These are phyloP conservation scores for Venturia carpophila DNA, from an alignment of 2,329 filamentous ascomycete genomes.

Conservation along the genomic window DNA sequence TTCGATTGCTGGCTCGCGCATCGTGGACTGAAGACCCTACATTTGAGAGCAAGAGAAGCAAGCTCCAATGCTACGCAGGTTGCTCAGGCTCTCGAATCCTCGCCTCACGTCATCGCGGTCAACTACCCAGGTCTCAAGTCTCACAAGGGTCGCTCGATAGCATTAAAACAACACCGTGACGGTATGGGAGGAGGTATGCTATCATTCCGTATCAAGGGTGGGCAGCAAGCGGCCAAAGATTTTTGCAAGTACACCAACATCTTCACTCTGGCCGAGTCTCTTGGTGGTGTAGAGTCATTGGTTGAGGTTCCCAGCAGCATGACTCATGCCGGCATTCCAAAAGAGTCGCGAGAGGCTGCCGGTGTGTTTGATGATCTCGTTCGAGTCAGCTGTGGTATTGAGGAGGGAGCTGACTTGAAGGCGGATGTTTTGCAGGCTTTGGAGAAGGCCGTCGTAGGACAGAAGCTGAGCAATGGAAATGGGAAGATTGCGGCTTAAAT, in stretches of 20 bases:
- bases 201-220: constrained; percentile 86
- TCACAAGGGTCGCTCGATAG: constrained; percentile 78
- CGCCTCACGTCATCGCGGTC: constrained; percentile 75
- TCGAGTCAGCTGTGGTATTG: constrained; percentile 85
- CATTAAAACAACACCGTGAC: constrained; percentile 83
- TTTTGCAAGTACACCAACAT: constrained; percentile 88
- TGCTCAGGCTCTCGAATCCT: constrained; percentile 67
- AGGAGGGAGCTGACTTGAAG: constrained; percentile 79
- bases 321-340: constrained; percentile 94
- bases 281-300: constrained; percentile 87
- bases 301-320: constrained; percentile 90
- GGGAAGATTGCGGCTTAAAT: background rate
- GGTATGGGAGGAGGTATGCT: constrained; percentile 97
- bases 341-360: constrained; percentile 80
- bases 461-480: constrained; percentile 16
- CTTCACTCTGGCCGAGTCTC: constrained; percentile 86
- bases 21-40: constrained; percentile 91
- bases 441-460: constrained; percentile 56
- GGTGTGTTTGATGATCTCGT: constrained; percentile 95
- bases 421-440: constrained; percentile 76
- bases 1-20: constrained; percentile 99
- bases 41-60: constrained; percentile 82
- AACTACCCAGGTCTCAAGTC: constrained; percentile 91
- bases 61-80: constrained; percentile 72
- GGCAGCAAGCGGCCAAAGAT: constrained; percentile 73